Conservation (phyloP, 2,329 filamentous ascomycete genomes). For the Trichoderma sp. region DNA sequence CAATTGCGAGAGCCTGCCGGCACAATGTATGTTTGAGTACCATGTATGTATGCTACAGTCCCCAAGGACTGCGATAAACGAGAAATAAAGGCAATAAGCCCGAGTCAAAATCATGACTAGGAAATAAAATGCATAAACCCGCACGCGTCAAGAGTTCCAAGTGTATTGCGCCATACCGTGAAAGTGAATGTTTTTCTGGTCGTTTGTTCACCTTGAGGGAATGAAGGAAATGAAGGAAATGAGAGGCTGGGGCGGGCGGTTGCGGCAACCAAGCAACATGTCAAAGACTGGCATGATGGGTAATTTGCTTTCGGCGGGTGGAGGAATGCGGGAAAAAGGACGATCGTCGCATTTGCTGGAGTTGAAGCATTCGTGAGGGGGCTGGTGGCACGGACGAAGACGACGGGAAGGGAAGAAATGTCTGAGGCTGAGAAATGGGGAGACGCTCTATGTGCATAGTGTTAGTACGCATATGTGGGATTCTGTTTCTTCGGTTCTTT, state of each 20-base stretch:
- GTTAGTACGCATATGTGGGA: neutral
- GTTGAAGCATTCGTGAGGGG: neutral
- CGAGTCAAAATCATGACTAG: neutral
- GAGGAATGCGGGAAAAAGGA: neutral
- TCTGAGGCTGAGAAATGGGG: neutral
- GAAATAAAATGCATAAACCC: neutral
- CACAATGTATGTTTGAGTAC: constrained; percentile 8
- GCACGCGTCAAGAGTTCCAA: neutral
- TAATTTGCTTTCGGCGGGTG: constrained; percentile 8
- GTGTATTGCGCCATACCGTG: neutral
- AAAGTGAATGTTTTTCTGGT: neutral
- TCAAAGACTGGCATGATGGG: neutral
- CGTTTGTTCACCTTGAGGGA: neutral
- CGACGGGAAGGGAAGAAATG: neutral
- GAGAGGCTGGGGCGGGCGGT: neutral
- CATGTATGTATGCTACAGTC: constrained; percentile 14
- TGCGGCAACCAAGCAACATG: neutral
- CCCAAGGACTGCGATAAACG: neutral
- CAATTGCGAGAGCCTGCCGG: neutral
- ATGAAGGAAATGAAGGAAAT: neutral
- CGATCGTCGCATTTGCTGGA: neutral
- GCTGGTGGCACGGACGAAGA: neutral
- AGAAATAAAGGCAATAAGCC: neutral
- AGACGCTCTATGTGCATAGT: neutral
- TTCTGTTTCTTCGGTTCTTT: neutral